These are phyloP conservation scores for Trypanosoma platydactyli DNA, from an alignment of 208 protist genomes.

Conservation along the genomic window DNA sequence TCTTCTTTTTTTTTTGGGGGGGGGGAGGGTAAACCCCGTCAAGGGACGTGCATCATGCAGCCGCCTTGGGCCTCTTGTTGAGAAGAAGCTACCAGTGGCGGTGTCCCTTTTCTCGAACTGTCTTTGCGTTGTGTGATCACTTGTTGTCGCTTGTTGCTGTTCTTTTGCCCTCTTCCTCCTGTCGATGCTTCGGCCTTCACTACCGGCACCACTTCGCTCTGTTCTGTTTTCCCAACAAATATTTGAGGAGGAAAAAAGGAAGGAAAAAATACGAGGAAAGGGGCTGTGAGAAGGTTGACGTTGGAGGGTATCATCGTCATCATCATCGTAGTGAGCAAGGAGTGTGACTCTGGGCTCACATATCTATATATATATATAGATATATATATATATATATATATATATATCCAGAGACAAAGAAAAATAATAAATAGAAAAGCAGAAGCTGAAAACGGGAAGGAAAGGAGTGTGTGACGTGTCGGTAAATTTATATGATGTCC, in stretches of 20 bases:
- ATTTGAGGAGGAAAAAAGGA: slow-evolving; percentile 1
- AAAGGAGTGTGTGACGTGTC: not conserved
- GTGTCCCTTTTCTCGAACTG: too few relatives aligned
- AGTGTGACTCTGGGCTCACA: too few relatives aligned
- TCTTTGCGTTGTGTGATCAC: too few relatives aligned
- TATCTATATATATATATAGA: too few relatives aligned
- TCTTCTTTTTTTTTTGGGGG: slow-evolving; percentile 1
- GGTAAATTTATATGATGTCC: slow-evolving; percentile 1
- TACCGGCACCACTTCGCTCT: not conserved
- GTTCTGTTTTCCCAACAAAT: not conserved
- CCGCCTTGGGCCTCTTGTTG: not conserved
- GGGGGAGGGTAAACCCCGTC: not conserved
- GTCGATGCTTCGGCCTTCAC: not conserved
- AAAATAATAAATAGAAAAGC: slow-evolving; percentile 13
- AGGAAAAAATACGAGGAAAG: not conserved
- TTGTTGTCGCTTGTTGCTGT: slow-evolving; percentile 1
- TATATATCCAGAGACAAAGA: not conserved
- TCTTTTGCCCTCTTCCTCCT: not conserved
- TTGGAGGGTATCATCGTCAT: not conserved
- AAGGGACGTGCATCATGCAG: too few relatives aligned
- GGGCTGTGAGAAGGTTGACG: slow-evolving; percentile 9
- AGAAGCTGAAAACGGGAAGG: too few relatives aligned
- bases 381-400: too few relatives aligned
- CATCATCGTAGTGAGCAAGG: not conserved
- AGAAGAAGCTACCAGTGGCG: too few relatives aligned